These are phyloP conservation scores for Penicillium digitatum DNA, from an alignment of 2,329 filamentous ascomycete genomes.

Conservation along the genomic window DNA sequence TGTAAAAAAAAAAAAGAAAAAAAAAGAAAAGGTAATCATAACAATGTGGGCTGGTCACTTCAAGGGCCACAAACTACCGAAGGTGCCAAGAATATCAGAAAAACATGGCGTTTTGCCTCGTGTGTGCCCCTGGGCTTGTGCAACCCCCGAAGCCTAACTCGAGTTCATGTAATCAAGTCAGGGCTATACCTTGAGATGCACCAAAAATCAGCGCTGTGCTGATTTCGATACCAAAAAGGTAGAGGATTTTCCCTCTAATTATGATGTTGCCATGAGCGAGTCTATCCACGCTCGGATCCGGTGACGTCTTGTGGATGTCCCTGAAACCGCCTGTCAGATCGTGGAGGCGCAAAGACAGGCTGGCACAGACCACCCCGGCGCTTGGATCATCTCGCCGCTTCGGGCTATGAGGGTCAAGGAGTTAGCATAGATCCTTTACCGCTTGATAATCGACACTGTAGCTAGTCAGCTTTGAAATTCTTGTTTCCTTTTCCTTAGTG, in stretches of 20 bases:
- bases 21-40: conserved; percentile 21
- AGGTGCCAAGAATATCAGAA: conserved; percentile 8
- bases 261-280: conserved; percentile 20
- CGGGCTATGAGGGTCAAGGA: conserved; percentile 26
- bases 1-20: conserved; percentile 10
- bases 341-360: conserved; percentile 13
- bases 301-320: conserved; percentile 30
- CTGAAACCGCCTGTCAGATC: conserved; percentile 27
- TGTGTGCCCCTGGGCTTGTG: conserved; percentile 6
- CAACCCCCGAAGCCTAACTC: conserved; percentile 11
- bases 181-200: not conserved
- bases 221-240: conserved; percentile 8
- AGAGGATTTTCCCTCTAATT: conserved; percentile 6
- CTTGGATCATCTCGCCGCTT: conserved; percentile 24
- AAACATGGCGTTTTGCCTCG: conserved; percentile 7
- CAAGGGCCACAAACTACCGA: conserved; percentile 8
- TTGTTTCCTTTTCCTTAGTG: not conserved
- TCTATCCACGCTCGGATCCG: conserved; percentile 14
- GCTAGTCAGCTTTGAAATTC: conserved; percentile 24
- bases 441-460: conserved; percentile 65
- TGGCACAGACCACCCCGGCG: conserved; percentile 22
- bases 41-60: conserved; percentile 25
- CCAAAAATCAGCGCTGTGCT: conserved; percentile 11
- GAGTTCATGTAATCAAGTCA: conserved; percentile 16
- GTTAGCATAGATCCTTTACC: conserved; percentile 45